phyloP scores from a whole-genome alignment of 2,329 filamentous ascomycete species.

The Pseudocercospora fijiensis region DNA sequence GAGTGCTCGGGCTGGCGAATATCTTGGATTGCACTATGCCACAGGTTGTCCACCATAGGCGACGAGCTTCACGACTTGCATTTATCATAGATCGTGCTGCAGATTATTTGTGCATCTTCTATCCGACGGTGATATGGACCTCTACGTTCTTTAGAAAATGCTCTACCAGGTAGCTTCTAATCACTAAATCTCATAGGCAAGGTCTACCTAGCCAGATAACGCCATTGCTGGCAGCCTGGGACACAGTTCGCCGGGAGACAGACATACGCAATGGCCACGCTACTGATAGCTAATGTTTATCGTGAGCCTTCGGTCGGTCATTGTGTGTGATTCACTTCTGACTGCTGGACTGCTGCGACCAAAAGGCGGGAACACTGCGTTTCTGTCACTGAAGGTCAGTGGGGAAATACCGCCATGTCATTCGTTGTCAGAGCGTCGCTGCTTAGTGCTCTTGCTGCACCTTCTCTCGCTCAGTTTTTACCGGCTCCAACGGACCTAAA shows the following conservation, averaged over 20 bases:
- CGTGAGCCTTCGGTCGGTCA: not conserved
- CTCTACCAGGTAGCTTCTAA: no score
- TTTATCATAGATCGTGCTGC: no score
- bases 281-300: not conserved
- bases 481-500: conserved; percentile 47
- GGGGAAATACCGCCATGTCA: conserved; percentile 5
- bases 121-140: not conserved
- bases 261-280: not conserved
- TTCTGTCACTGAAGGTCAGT: not conserved
- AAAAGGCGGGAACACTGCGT: no score
- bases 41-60: no score
- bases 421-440: conserved; percentile 10
- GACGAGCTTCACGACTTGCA: not conserved
- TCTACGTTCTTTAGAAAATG: no score
- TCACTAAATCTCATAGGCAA: no score
- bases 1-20: no score
- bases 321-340: not conserved
- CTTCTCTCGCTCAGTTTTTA: conserved; percentile 44
- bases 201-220: not conserved
- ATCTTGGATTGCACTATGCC: no score
- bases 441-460: conserved; percentile 7
- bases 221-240: not conserved
- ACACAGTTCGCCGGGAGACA: not conserved
- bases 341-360: no score
- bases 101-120: not conserved